Evolutionary conservation across 2,329 filamentous ascomycete genomes (phyloP), one percentile per base, ranked within the genome.

Genomic region (Cladorrhinum sp.): DNA sequence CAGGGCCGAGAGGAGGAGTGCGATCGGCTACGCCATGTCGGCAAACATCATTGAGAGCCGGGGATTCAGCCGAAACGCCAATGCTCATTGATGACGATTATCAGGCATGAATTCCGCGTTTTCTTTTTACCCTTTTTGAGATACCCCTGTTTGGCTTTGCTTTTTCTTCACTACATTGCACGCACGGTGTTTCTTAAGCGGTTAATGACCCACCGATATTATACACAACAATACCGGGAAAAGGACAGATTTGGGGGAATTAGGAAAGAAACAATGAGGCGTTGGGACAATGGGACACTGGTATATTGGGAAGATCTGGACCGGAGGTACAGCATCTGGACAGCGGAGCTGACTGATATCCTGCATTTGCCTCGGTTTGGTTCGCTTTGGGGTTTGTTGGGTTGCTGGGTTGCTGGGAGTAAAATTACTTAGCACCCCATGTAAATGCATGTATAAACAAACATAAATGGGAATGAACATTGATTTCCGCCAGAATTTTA

Each of bases 11-110:
- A 50, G 25, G 59, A 25, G 16, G 54, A 27, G 36, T 32, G 29
- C 57, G 50, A n/a, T 29, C 29, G 24, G 50, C 36, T 20, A 53
- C 60, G 41, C 50, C 55, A 57, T 48, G 41, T 36, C 52, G 41
- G 52, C 27, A 27, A 32, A 25, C 22, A 45, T 20, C 24, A 41
- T 29, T 29, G 49, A 56, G 58, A 55, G 63, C 66, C 9, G 65
- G 65, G 2, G 64, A 67, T 59, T 66, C 67, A 49, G 58, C 64
- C 48, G 63, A 62, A 3, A 56, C 60, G 4, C 67, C 67, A 5
- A 61, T 64, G 1, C 32, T 65, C 41, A 67, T 68, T 22, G 67
- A 68, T 36, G 20, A 51, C 48, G 36, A 29, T 54, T 50, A 55
- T 57, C 45, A 50, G 16, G 50, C n/a, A n/a, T 48, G 41, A 25